These are phyloP conservation scores for Picea sitchensis DNA, from an alignment of 75 land plant genomes.

Conservation along the genomic window DNA sequence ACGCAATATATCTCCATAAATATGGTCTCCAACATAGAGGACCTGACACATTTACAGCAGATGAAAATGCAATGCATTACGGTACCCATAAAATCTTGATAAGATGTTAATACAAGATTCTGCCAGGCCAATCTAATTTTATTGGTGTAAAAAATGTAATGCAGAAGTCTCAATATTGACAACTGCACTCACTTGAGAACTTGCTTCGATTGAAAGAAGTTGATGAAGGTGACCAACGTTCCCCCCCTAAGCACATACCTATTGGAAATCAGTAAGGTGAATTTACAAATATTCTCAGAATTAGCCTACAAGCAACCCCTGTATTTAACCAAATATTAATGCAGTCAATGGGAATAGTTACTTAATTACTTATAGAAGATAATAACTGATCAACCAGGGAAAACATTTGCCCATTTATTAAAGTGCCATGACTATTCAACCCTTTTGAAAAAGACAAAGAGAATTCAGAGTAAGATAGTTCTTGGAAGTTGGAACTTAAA, in stretches of 20 bases:
- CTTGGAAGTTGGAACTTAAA: too few relatives aligned
- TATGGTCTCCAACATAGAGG: constrained; percentile 97
- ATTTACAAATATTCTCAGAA: not conserved
- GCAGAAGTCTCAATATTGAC: too few relatives aligned
- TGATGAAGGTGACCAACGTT: constrained; percentile 94
- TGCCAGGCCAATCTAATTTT: not conserved
- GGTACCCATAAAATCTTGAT: not conserved
- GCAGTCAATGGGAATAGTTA: not conserved
- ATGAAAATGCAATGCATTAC: not conserved
- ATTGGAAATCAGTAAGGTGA: constrained; percentile 2
- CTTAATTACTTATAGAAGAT: not conserved
- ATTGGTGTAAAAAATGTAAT: too few relatives aligned
- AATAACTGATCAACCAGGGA: too few relatives aligned
- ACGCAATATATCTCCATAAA: constrained; percentile 96
- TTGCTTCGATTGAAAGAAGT: constrained; percentile 82
- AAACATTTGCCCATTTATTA: not conserved
- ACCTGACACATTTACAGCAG: constrained; percentile 46
- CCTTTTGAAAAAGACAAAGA: too few relatives aligned
- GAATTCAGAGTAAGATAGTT: too few relatives aligned
- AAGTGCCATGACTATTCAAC: not conserved
- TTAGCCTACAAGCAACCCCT: not conserved
- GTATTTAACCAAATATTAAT: constrained; percentile 1
- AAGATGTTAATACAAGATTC: not conserved
- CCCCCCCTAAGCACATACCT: constrained; percentile 67
- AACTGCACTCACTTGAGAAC: constrained; percentile 71